Conservation (phyloP, 805 yeast genomes). For the Tetrapisispora phaffii region DNA sequence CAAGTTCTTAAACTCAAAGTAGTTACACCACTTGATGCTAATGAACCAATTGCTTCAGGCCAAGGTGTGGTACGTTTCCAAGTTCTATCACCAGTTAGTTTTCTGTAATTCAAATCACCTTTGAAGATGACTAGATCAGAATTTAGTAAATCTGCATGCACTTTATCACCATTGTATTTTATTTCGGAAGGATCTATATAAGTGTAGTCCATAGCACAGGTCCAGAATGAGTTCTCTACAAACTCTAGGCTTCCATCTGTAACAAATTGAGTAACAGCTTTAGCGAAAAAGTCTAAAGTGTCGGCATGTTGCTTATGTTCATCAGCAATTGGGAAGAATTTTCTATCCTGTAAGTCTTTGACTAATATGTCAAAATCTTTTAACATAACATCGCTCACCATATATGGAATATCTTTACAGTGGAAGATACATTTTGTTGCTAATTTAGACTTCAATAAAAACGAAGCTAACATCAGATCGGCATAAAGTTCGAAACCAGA, state of each 20-base stretch:
- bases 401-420: conserved; percentile 90
- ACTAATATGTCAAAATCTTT: conserved; percentile 60
- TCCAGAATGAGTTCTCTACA: conserved; percentile 75
- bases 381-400: conserved; percentile 91
- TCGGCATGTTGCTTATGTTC: conserved; percentile 20
- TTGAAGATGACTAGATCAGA: conserved; percentile 74
- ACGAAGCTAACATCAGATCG: conserved; percentile 59
- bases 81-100: conserved; percentile 78
- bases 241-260: conserved; percentile 40
- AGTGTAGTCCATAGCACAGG: conserved; percentile 69
- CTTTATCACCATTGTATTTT: conserved; percentile 42
- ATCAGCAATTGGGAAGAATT: conserved; percentile 36
- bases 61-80: conserved; percentile 85
- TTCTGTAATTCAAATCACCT: conserved; percentile 94
- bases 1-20: conserved; percentile 79
- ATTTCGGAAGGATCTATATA: conserved; percentile 43
- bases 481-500: conserved; percentile 92
- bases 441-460: conserved; percentile 61
- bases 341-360: conserved; percentile 42
- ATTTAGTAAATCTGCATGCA: conserved; percentile 50
- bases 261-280: conserved; percentile 36
- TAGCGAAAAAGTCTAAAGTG: conserved; percentile 41
- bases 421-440: conserved; percentile 62
- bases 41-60: conserved; percentile 53
- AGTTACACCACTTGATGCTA: conserved; percentile 54